A percentile compares a stretch with the other conserved stretches of the same genome.
Evolutionary conservation across 2,329 filamentous ascomycete genomes (phyloP).

Genomic region (Neophaeococcomyces aloes): DNA sequence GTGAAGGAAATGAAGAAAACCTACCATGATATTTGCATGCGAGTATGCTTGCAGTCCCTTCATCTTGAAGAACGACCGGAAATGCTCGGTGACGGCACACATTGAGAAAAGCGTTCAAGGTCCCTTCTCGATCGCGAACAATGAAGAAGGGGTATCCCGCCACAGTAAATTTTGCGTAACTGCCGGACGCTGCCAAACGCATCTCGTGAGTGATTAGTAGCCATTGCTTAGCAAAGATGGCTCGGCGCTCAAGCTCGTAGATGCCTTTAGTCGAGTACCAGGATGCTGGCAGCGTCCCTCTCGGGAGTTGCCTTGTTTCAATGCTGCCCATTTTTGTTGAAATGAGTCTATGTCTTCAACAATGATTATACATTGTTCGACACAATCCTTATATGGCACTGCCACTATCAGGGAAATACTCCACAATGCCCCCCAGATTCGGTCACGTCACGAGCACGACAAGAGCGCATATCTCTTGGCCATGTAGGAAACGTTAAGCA

Average conservation of each 20-base stretch:
- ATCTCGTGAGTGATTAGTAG: conserved; percentile 29
- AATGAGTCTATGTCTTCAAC: no score
- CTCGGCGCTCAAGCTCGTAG: conserved; percentile 40
- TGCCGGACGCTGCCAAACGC: conserved; percentile 41
- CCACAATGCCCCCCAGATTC: no score
- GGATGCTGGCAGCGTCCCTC: conserved; percentile 28
- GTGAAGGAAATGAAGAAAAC: no score
- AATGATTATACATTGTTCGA: no score
- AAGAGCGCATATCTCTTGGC: no score
- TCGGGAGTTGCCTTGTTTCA: no score
- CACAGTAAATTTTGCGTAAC: not conserved
- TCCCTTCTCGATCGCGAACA: conserved; percentile 38
- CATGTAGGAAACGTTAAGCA: no score
- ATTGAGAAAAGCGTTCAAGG: conserved; percentile 52
- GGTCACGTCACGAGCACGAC: no score
- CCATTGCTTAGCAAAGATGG: conserved; percentile 43
- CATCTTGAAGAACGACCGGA: conserved; percentile 32
- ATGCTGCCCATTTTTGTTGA: no score
- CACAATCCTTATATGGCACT: no score
- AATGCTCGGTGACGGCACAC: conserved; percentile 52
- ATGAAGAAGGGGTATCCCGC: conserved; percentile 47
- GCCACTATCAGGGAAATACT: no score
- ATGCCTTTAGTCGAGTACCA: conserved; percentile 40
- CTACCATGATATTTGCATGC: conserved; percentile 50
- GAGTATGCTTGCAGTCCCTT: conserved; percentile 25